A percentile compares a stretch with the other conserved stretches of the same genome.
Evolutionary conservation across 2,329 filamentous ascomycete genomes (phyloP).

Genomic region (Microsporum canis): DNA sequence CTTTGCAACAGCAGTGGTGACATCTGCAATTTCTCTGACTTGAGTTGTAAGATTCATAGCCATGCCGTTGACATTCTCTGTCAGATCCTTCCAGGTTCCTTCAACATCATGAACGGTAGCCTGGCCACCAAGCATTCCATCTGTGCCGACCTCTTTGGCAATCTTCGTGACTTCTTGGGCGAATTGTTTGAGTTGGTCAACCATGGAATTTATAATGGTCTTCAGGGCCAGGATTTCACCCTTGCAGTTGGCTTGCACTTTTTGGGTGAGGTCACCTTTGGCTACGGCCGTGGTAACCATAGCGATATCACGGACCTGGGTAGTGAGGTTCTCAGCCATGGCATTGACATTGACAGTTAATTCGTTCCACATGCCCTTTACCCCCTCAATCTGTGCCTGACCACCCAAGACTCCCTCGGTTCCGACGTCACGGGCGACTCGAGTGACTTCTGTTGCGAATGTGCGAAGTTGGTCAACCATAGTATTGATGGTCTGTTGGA

Average conservation of each 20-base stretch:
- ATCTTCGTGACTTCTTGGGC: conserved; percentile 95
- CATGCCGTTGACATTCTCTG: conserved; percentile 95
- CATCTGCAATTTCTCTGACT: conserved; percentile 92
- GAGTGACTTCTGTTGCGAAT: conserved; percentile 73
- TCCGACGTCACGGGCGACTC: conserved; percentile 71
- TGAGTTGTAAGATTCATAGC: conserved; percentile 96
- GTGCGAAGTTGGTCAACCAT: conserved; percentile 80
- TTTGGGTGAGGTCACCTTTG: conserved; percentile 86
- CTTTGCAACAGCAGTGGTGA: conserved; percentile 88
- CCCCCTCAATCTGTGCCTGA: conserved; percentile 70
- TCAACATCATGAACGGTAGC: conserved; percentile 93
- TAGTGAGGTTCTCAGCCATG: conserved; percentile 79
- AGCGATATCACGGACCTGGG: conserved; percentile 90
- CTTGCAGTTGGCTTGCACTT: conserved; percentile 84
- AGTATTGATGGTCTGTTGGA: conserved; percentile 79
- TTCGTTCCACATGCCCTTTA: conserved; percentile 83
- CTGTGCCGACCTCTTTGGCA: conserved; percentile 89
- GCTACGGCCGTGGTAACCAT: conserved; percentile 59
- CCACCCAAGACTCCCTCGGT: conserved; percentile 74
- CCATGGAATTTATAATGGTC: conserved; percentile 98
- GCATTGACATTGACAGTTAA: conserved; percentile 77
- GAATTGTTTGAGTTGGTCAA: conserved; percentile 93
- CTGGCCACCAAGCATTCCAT: conserved; percentile 86
- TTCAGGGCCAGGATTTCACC: conserved; percentile 92
- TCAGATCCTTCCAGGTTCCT: conserved; percentile 93